A percentile compares a stretch with the other conserved stretches of the same genome.
Conservation (phyloP, 805 yeast species). For the Starmerella davenportii region DNA sequence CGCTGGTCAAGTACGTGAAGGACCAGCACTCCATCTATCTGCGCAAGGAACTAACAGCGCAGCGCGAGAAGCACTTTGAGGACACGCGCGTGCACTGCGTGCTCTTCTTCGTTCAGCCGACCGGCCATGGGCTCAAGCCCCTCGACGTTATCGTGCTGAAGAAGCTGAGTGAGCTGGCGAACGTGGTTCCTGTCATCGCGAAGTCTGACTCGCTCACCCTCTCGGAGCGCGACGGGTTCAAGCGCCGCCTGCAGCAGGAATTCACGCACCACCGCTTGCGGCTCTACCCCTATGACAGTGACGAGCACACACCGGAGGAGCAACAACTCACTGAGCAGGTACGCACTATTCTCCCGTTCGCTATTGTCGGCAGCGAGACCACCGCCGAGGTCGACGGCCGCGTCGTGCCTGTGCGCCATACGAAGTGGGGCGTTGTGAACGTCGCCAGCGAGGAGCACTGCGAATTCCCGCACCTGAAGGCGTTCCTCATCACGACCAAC, state of each 20-base stretch:
- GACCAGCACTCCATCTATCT: slow-evolving; percentile 85
- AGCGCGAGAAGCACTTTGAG: slow-evolving; percentile 61
- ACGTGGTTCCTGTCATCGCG: slow-evolving; percentile 89
- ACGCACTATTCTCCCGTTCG: slow-evolving; percentile 52
- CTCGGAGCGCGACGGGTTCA: slow-evolving; percentile 64
- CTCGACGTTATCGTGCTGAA: slow-evolving; percentile 69
- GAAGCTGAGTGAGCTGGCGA: slow-evolving; percentile 76
- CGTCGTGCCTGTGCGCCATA: slow-evolving; percentile 72
- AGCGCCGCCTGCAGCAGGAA: slow-evolving; percentile 56
- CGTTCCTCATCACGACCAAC: slow-evolving; percentile 86
- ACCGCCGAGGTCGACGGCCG: slow-evolving; percentile 62
- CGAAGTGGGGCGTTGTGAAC: slow-evolving; percentile 84
- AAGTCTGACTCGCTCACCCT: slow-evolving; percentile 79
- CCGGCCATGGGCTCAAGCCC: slow-evolving; percentile 65
- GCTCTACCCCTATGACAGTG: slow-evolving; percentile 59
- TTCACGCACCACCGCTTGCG: slow-evolving; percentile 53
- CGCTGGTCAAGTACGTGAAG: slow-evolving; percentile 79
- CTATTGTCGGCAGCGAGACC: slow-evolving; percentile 78
- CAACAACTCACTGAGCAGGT: slow-evolving; percentile 21
- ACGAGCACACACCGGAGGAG: slow-evolving; percentile 28
- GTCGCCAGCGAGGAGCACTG: slow-evolving; percentile 90
- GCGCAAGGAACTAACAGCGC: slow-evolving; percentile 87
- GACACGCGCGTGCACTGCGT: slow-evolving; percentile 92
- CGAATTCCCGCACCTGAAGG: slow-evolving; percentile 86
- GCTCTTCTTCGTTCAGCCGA: slow-evolving; percentile 78